Conservation (phyloP, 2,329 filamentous ascomycete species). For the Ophidiomyces ophidiicola region DNA sequence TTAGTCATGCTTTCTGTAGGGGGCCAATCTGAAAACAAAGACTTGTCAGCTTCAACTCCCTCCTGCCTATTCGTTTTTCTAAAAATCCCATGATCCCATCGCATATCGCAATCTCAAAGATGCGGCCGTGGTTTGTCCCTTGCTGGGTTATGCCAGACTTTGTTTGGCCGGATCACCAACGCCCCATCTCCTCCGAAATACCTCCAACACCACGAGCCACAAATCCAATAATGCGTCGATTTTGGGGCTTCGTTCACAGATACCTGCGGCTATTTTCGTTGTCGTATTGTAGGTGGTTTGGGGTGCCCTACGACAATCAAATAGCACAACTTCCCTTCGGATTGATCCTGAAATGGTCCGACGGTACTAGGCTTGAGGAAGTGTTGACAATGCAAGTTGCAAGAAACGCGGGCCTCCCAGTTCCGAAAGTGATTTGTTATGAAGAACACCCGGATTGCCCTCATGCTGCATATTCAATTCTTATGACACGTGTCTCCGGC, state of each 20-base stretch:
- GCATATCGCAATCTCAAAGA: too few species aligned
- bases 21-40: too few species aligned
- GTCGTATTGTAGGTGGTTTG: conserved; percentile 23
- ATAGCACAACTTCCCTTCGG: conserved; percentile 29
- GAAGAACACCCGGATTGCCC: conserved; percentile 24
- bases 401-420: conserved; percentile 22
- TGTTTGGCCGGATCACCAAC: conserved; percentile 14
- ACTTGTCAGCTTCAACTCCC: too few species aligned
- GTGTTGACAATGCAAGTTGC: conserved; percentile 24
- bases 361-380: conserved; percentile 27
- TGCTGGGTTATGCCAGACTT: conserved; percentile 17
- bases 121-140: too few species aligned
- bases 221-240: conserved; percentile 16
- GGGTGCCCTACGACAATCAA: conserved; percentile 22
- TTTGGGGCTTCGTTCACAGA: conserved; percentile 24
- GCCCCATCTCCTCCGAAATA: conserved; percentile 14
- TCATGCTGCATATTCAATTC: conserved; percentile 25
- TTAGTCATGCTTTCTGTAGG: too few species aligned
- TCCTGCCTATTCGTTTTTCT: too few species aligned
- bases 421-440: conserved; percentile 20
- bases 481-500: conserved; percentile 30
- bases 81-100: too few species aligned
- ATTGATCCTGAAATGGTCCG: conserved; percentile 29
- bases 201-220: conserved; percentile 18
- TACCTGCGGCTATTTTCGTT: conserved; percentile 16